A percentile compares a stretch with the other conserved stretches of the same genome.
Conservation (phyloP, 352 stramenopile species). For the Phytophthora vignae region DNA sequence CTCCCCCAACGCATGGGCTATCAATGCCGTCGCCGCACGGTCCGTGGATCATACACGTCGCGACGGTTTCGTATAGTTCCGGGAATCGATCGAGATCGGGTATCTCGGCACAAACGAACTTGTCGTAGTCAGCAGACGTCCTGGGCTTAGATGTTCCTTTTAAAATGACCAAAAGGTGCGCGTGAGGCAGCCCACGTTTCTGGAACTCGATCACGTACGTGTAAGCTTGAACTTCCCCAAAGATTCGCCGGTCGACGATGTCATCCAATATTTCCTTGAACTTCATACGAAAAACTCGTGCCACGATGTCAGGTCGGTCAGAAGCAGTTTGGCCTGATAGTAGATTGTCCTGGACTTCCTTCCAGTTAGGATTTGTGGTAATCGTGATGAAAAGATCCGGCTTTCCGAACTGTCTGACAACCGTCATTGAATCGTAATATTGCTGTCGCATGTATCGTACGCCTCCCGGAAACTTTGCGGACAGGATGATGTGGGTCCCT, state of each 20-base stretch:
- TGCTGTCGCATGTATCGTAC: slow-evolving; percentile 25
- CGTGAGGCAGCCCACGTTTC: slow-evolving; percentile 55
- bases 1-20: slow-evolving; percentile 18
- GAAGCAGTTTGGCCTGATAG: slow-evolving; percentile 12
- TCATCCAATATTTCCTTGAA: slow-evolving; percentile 28
- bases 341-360: slow-evolving; percentile 37
- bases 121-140: slow-evolving; percentile 11
- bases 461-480: neutral
- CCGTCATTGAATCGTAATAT: slow-evolving; percentile 49
- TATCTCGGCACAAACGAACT: slow-evolving; percentile 34
- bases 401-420: slow-evolving; percentile 48
- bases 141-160: slow-evolving; percentile 29
- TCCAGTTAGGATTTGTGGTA: slow-evolving; percentile 53
- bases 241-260: slow-evolving; percentile 29
- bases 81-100: slow-evolving; percentile 13
- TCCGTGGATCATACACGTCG: slow-evolving; percentile 27
- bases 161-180: slow-evolving; percentile 59
- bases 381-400: slow-evolving; percentile 64
- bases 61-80: slow-evolving; percentile 9
- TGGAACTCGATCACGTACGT: slow-evolving; percentile 57
- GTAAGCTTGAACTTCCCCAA: slow-evolving; percentile 21
- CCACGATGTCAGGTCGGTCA: slow-evolving; percentile 28
- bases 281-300: slow-evolving; percentile 30
- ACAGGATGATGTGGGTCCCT: slow-evolving; percentile 4
- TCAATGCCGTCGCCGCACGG: slow-evolving; percentile 7